Percentiles rank a stretch among this genome's conserved stretches.
phyloP scores from a whole-genome alignment of 192 early-diverging fungal species.

The Podila epicladia region DNA sequence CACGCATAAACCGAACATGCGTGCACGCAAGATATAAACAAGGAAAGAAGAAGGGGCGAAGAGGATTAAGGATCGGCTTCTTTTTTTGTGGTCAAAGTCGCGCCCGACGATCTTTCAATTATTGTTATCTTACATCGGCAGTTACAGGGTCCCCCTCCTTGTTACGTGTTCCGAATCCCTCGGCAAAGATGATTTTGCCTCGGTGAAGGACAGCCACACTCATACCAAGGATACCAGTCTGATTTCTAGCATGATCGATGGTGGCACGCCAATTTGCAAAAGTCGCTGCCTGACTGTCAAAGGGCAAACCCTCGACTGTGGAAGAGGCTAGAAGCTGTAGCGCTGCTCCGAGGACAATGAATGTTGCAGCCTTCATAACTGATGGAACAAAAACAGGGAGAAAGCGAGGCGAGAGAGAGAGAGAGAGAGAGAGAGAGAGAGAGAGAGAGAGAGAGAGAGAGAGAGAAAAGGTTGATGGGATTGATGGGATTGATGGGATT shows the following conservation, averaged over 20 bases:
- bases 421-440: too few relatives aligned
- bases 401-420: too few relatives aligned
- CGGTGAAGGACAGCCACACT: conserved; percentile 10
- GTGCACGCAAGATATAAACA: conserved; percentile 3
- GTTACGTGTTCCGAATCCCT: conserved; percentile 14
- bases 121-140: neutral
- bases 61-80: neutral
- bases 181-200: conserved; percentile 9
- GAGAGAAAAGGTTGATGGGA: too few relatives aligned
- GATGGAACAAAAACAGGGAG: too few relatives aligned
- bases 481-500: too few relatives aligned
- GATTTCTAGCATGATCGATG: conserved; percentile 10
- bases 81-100: neutral
- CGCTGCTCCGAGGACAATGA: conserved; percentile 7
- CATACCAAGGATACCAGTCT: conserved; percentile 9
- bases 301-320: conserved; percentile 10
- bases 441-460: too few relatives aligned
- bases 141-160: conserved; percentile 1
- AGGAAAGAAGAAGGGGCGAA: neutral
- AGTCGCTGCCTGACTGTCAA: neutral
- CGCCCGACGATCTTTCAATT: conserved; percentile 1
- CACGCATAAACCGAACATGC: neutral
- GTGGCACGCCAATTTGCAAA: conserved; percentile 7
- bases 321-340: conserved; percentile 10
- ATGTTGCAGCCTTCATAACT: neutral